These are phyloP conservation scores for Chenopodium quinoa DNA, from an alignment of 148 eudicot genomes.

Conservation along the genomic window DNA sequence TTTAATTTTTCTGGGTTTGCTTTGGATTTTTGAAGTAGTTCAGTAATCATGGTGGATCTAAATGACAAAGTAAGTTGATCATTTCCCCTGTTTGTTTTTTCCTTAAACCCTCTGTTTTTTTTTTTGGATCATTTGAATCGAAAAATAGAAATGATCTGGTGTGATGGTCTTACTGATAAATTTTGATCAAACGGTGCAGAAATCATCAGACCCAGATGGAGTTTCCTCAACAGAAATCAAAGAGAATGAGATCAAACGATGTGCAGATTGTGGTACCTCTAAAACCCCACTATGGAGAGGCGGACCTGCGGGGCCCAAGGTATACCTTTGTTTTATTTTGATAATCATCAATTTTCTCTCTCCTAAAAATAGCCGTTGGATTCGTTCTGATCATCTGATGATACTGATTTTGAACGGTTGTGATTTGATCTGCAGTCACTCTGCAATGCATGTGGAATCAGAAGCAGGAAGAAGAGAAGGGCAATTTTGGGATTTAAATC, in stretches of 20 bases:
- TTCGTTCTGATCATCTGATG: slow-evolving; percentile 3
- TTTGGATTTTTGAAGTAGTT: slow-evolving; percentile 18
- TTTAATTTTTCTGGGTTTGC: slow-evolving; percentile 36
- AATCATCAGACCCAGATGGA: slow-evolving; percentile 45
- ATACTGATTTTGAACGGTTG: neutral
- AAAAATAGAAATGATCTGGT: neutral
- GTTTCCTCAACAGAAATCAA: slow-evolving; percentile 43
- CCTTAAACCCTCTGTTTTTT: too few relatives aligned
- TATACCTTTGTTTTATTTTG: neutral
- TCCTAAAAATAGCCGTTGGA: slow-evolving; percentile 26
- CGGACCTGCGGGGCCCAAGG: slow-evolving; percentile 99
- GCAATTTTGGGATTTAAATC: slow-evolving; percentile 61
- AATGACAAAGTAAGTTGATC: slow-evolving; percentile 71
- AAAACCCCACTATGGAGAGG: slow-evolving; percentile 97
- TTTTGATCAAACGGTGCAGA: slow-evolving; percentile 33
- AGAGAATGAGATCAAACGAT: slow-evolving; percentile 45
- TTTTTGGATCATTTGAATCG: slow-evolving; percentile 8
- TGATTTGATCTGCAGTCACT: slow-evolving; percentile 50
- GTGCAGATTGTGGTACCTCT: slow-evolving; percentile 93
- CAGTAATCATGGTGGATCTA: slow-evolving; percentile 59
- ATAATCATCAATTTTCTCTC: slow-evolving; percentile 15
- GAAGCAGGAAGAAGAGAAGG: slow-evolving; percentile 86
- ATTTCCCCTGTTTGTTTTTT: slow-evolving; percentile 17
- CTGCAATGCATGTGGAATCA: slow-evolving; percentile 97
- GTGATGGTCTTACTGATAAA: neutral